Evolutionary conservation across 2,329 filamentous ascomycete species (phyloP).

Genomic region (Raffaelea ambrosiae): DNA sequence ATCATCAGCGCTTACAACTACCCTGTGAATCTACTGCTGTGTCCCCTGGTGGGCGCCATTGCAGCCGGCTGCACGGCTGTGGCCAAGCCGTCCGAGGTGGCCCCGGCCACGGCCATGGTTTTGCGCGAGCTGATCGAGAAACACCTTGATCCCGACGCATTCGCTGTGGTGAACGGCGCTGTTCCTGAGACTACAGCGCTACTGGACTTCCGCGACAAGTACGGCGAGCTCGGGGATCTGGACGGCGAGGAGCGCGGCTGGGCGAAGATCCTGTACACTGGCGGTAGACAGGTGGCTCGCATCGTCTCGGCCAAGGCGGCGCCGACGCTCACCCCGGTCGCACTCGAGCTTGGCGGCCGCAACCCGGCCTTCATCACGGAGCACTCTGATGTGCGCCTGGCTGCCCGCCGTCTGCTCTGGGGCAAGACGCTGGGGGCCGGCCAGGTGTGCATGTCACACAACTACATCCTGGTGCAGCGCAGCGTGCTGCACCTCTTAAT

Average conservation of each 20-base stretch:
- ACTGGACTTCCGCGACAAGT: conserved; percentile 50
- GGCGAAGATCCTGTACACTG: conserved; percentile 98
- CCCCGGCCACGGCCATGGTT: conserved; percentile 68
- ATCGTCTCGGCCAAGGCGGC: conserved; percentile 88
- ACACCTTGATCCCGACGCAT: conserved; percentile 68
- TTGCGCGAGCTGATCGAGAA: conserved; percentile 70
- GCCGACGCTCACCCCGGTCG: conserved; percentile 76
- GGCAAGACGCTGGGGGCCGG: conserved; percentile 80
- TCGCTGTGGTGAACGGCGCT: conserved; percentile 70
- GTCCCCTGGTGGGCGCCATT: conserved; percentile 81
- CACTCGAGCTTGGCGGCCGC: conserved; percentile 80
- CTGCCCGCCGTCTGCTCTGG: conserved; percentile 80
- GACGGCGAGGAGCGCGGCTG: conserved; percentile 48
- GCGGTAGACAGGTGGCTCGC: conserved; percentile 67
- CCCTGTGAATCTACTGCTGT: conserved; percentile 71
- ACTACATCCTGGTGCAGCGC: conserved; percentile 80
- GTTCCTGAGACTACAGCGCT: conserved; percentile 73
- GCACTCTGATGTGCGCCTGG: conserved; percentile 68
- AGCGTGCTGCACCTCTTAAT: conserved; percentile 65
- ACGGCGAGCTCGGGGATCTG: background rate
- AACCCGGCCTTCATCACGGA: conserved; percentile 91
- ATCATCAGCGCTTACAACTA: conserved; percentile 95
- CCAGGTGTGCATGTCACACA: conserved; percentile 87
- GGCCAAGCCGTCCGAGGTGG: conserved; percentile 82
- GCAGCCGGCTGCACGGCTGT: conserved; percentile 84